phyloP scores from a whole-genome alignment of 805 yeast species.

The Zygosaccharomyces bisporus region DNA sequence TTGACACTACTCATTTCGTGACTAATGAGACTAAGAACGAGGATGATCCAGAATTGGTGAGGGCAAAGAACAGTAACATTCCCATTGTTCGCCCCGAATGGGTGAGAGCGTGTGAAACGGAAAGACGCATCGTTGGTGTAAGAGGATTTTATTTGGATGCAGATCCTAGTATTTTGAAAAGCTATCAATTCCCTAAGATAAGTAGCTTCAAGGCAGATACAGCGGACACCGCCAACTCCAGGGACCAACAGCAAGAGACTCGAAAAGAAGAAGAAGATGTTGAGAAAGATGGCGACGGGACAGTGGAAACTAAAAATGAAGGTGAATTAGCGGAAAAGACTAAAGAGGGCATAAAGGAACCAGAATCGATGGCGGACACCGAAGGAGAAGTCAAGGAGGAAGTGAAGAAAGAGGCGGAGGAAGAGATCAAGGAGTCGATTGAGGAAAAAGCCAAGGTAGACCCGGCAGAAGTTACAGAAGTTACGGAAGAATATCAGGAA shows the following conservation, averaged over 20 bases:
- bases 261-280: background rate
- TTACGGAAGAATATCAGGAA: slow-evolving; percentile 5
- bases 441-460: too few relatives aligned
- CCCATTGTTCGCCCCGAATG: slow-evolving; percentile 96
- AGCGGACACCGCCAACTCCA: background rate
- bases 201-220: slow-evolving; percentile 10
- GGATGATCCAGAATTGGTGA: slow-evolving; percentile 52
- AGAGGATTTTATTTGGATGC: slow-evolving; percentile 74
- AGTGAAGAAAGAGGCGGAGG: slow-evolving; percentile 5
- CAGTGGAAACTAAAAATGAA: slow-evolving; percentile 6
- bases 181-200: slow-evolving; percentile 41
- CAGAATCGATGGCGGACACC: too few relatives aligned
- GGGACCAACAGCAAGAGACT: too few relatives aligned
- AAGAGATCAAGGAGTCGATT: slow-evolving; percentile 14
- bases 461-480: slow-evolving; percentile 8
- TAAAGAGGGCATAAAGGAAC: too few relatives aligned
- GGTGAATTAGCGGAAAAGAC: too few relatives aligned
- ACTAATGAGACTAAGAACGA: slow-evolving; percentile 37
- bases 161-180: slow-evolving; percentile 41
- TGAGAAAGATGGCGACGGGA: background rate
- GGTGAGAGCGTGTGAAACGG: slow-evolving; percentile 89
- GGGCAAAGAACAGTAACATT: slow-evolving; percentile 79
- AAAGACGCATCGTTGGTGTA: slow-evolving; percentile 88
- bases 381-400: slow-evolving; percentile 13
- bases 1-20: slow-evolving; percentile 94